Conservation (phyloP, 2,329 filamentous ascomycete species). For the Ophiocordyceps australis region DNA sequence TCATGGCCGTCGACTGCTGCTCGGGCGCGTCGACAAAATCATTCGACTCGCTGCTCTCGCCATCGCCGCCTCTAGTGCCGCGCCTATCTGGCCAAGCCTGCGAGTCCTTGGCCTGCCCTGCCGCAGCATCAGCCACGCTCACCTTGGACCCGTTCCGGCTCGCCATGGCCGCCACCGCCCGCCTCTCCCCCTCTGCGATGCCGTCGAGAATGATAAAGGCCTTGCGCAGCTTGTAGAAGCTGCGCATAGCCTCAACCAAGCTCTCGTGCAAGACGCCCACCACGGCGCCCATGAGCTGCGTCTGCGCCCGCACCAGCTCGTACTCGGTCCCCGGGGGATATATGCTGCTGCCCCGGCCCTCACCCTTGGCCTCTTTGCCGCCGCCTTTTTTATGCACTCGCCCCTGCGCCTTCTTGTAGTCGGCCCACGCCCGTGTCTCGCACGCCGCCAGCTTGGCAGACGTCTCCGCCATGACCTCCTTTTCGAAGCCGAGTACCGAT, state of each 20-base stretch:
- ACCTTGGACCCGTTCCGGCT: slow-evolving; percentile 14
- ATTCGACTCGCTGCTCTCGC: slow-evolving; percentile 26
- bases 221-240: slow-evolving; percentile 84
- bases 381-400: too few species aligned
- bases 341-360: slow-evolving; percentile 24
- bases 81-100: too few species aligned
- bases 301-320: slow-evolving; percentile 64
- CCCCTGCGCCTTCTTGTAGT: slow-evolving; percentile 58
- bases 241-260: slow-evolving; percentile 74
- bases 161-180: slow-evolving; percentile 56
- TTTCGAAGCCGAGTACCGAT: slow-evolving; percentile 80
- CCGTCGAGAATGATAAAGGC: slow-evolving; percentile 69
- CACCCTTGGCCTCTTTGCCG: too few species aligned
- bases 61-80: slow-evolving; percentile 45
- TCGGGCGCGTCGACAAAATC: slow-evolving; percentile 19
- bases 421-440: slow-evolving; percentile 57
- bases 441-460: slow-evolving; percentile 53
- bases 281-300: slow-evolving; percentile 78
- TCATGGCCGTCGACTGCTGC: slow-evolving; percentile 4
- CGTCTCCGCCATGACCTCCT: slow-evolving; percentile 76
- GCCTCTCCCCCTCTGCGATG: too few species aligned
- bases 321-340: slow-evolving; percentile 81
- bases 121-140: not conserved
- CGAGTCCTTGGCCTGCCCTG: slow-evolving; percentile 4
- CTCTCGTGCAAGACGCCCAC: slow-evolving; percentile 85